A percentile compares a stretch with the other conserved stretches of the same genome.
Evolutionary conservation across 805 yeast genomes (phyloP).

Genomic region (Schwanniomyces occidentalis): DNA sequence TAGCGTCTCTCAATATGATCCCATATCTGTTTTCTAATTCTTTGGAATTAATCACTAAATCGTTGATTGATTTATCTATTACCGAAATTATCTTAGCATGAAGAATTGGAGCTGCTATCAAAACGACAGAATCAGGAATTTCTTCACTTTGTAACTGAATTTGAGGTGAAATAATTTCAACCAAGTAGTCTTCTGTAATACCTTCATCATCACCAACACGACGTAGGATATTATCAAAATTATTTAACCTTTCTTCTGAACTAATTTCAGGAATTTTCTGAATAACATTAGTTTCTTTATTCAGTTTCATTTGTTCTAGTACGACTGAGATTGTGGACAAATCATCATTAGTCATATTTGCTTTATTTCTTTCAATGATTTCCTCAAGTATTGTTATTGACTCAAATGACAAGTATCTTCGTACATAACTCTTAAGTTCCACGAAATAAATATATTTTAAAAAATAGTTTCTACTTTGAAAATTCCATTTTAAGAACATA

Average conservation of each 20-base stretch:
- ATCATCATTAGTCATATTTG: slow-evolving; percentile 8
- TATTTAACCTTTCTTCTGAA: slow-evolving; percentile 23
- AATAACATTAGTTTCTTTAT: slow-evolving; percentile 3
- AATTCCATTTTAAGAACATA: slow-evolving; percentile 46
- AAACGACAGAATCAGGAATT: slow-evolving; percentile 52
- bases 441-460: slow-evolving; percentile 40
- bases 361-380: slow-evolving; percentile 22
- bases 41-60: slow-evolving; percentile 35
- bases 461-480: slow-evolving; percentile 31
- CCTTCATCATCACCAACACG: slow-evolving; percentile 19
- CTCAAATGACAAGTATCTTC: slow-evolving; percentile 35
- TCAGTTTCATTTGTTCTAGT: slow-evolving; percentile 46
- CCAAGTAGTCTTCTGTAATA: slow-evolving; percentile 38
- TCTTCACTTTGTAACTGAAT: slow-evolving; percentile 43
- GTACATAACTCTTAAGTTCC: slow-evolving; percentile 24
- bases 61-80: slow-evolving; percentile 39
- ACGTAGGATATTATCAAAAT: slow-evolving; percentile 33
- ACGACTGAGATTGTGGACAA: slow-evolving; percentile 7
- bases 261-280: not conserved
- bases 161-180: slow-evolving; percentile 44
- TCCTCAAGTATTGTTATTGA: slow-evolving; percentile 34
- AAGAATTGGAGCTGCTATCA: slow-evolving; percentile 73
- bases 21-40: slow-evolving; percentile 67
- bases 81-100: slow-evolving; percentile 70
- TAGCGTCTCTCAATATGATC: slow-evolving; percentile 65